Evolutionary conservation across 1,139 yeast genomes (phyloP).

Genomic region (Taphrina pruni): DNA sequence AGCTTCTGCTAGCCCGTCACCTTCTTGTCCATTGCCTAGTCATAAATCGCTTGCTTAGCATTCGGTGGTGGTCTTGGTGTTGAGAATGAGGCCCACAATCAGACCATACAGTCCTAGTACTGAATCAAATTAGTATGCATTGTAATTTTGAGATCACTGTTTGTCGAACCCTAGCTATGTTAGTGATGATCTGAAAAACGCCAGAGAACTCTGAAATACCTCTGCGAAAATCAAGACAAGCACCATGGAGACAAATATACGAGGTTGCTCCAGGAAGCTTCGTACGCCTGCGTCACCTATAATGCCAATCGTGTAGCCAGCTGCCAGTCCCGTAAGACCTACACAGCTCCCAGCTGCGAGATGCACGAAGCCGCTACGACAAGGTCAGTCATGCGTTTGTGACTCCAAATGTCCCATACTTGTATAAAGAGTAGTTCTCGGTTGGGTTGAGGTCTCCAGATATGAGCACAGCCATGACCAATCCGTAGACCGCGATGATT

Average conservation of each 20-base stretch:
- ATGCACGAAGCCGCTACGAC: constrained; percentile 84
- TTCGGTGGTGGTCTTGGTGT: constrained; percentile 74
- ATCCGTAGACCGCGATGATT: constrained; percentile 98
- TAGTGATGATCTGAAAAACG: neutral
- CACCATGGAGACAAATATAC: constrained; percentile 96
- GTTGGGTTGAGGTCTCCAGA: constrained; percentile 74
- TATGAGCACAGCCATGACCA: constrained; percentile 94
- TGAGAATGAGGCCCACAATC: constrained; percentile 94
- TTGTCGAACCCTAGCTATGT: constrained; percentile 7
- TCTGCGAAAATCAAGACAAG: constrained; percentile 94
- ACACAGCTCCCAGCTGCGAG: constrained; percentile 98
- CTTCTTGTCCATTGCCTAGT: neutral
- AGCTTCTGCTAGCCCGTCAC: neutral
- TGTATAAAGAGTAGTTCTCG: constrained; percentile 90
- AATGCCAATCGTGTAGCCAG: constrained; percentile 97
- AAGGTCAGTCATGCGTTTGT: constrained; percentile 1
- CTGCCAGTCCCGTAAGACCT: constrained; percentile 95
- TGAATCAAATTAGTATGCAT: neutral
- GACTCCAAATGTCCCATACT: constrained; percentile 25
- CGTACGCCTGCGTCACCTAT: constrained; percentile 99
- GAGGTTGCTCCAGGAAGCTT: constrained; percentile 94
- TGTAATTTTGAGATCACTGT: neutral
- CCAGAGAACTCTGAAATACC: constrained; percentile 52
- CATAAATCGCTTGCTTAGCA: constrained; percentile 17
- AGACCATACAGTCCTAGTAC: constrained; percentile 93